Percentiles rank a stretch among this genome's conserved stretches.
Evolutionary conservation across 1,284 basidiomycete species (phyloP).

Genomic region (Heterobasidion irregulare): DNA sequence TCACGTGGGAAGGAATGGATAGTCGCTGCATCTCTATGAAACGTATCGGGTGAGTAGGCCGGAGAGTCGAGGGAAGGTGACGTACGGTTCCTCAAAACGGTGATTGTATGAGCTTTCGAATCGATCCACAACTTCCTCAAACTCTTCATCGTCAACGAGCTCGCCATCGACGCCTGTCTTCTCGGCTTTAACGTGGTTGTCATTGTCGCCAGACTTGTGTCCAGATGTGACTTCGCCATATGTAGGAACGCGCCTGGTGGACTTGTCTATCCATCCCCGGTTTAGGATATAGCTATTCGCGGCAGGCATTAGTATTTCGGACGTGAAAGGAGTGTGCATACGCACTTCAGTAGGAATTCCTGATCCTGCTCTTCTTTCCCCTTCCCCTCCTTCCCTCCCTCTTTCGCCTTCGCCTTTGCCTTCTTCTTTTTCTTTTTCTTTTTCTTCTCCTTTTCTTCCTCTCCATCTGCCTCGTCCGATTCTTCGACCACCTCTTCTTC

Average conservation of each 20-base stretch:
- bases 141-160: constrained; percentile 39
- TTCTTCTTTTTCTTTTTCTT: constrained; percentile 16
- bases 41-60: not conserved
- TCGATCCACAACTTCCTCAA: constrained; percentile 63
- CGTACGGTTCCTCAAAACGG: constrained; percentile 88
- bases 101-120: constrained; percentile 90
- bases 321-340: constrained; percentile 11
- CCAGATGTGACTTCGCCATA: constrained; percentile 63
- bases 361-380: constrained; percentile 60
- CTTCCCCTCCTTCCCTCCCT: constrained; percentile 26
- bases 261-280: constrained; percentile 89
- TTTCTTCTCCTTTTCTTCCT: constrained; percentile 17
- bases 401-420: constrained; percentile 23
- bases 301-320: not conserved
- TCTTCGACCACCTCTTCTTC: constrained; percentile 9
- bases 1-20: constrained; percentile 78
- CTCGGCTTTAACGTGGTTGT: constrained; percentile 7
- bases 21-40: constrained; percentile 54
- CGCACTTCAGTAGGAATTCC: constrained; percentile 88
- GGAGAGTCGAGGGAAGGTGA: constrained; percentile 13
- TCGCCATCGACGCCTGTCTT: constrained; percentile 22
- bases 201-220: constrained; percentile 16
- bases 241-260: constrained; percentile 66
- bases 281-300: constrained; percentile 80
- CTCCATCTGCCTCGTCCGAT: constrained; percentile 16